Evolutionary conservation across 495 filamentous ascomycete genomes (phyloP).

Genomic region (Jackrogersella multiformis): DNA sequence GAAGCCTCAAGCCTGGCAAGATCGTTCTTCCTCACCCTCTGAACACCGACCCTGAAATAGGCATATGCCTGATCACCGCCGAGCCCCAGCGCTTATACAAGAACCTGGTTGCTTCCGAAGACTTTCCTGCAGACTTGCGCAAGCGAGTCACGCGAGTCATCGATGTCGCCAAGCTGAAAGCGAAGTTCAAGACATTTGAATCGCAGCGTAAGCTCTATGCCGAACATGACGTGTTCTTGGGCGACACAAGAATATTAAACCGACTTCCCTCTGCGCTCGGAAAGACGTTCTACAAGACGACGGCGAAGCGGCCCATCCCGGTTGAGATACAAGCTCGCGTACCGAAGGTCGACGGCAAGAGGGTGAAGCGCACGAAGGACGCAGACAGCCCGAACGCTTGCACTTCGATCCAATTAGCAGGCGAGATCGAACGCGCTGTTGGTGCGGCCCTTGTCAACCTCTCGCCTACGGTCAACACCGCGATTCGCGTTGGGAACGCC

Average conservation of each 20-base stretch:
- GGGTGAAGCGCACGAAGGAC: constrained; percentile 61
- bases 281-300: constrained; percentile 83
- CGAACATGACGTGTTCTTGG: constrained; percentile 88
- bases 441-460: constrained; percentile 77
- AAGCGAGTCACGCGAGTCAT: constrained; percentile 83
- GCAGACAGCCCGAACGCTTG: constrained; percentile 47
- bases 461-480: constrained; percentile 69
- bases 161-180: constrained; percentile 80
- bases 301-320: constrained; percentile 85
- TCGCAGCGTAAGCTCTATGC: constrained; percentile 80
- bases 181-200: constrained; percentile 88
- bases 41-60: constrained; percentile 53
- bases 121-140: constrained; percentile 77
- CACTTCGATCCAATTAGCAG: constrained; percentile 36
- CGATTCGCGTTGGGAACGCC: constrained; percentile 75
- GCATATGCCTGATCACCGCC: constrained; percentile 51
- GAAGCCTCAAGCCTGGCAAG: constrained; percentile 76
- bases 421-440: constrained; percentile 55
- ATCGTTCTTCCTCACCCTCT: constrained; percentile 74
- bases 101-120: constrained; percentile 77
- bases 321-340: constrained; percentile 72
- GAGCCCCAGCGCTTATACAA: constrained; percentile 91
- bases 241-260: constrained; percentile 82
- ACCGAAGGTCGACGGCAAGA: constrained; percentile 73
- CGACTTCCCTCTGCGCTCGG: constrained; percentile 80